Evolutionary conservation across 768 basidiomycete genomes (phyloP).

Genomic region (Collybia nuda): DNA sequence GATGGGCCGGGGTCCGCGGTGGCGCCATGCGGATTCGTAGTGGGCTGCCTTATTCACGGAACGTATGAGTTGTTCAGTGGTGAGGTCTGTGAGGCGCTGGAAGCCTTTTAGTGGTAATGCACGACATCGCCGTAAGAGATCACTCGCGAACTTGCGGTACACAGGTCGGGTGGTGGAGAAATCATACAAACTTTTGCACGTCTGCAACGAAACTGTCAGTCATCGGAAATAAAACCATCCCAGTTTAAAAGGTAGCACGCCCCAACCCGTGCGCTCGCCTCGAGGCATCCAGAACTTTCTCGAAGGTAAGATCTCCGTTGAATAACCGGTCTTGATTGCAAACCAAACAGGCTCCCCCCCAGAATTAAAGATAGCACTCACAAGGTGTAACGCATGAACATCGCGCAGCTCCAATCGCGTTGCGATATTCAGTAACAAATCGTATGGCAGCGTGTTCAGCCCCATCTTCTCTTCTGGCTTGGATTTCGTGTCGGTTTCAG

Average conservation of each 20-base stretch:
- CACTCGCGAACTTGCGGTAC: constrained; percentile 62
- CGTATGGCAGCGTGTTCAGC: constrained; percentile 58
- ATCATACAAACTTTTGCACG: constrained; percentile 58
- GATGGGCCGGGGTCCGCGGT: constrained; percentile 56
- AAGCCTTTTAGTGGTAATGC: constrained; percentile 71
- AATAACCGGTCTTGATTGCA: background rate
- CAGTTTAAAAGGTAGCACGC: too few relatives aligned
- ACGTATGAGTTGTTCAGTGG: constrained; percentile 57
- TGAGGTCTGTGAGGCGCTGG: constrained; percentile 64
- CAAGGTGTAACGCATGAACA: constrained; percentile 59
- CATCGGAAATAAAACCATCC: background rate
- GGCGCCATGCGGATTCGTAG: constrained; percentile 63
- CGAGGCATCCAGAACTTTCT: too few relatives aligned
- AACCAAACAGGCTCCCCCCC: background rate
- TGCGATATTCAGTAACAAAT: constrained; percentile 68
- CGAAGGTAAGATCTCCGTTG: background rate
- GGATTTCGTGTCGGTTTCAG: background rate
- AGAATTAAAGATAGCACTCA: constrained; percentile 34
- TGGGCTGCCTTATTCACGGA: constrained; percentile 63
- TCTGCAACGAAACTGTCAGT: constrained; percentile 35
- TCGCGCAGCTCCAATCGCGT: constrained; percentile 60
- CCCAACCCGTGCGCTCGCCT: too few relatives aligned
- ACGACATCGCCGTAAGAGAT: constrained; percentile 63
- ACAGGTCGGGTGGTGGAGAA: constrained; percentile 68
- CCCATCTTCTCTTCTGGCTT: constrained; percentile 1